Base-by-base conservation (phyloP, 768 basidiomycete species). In the Boletus rubescentipes region DNA sequence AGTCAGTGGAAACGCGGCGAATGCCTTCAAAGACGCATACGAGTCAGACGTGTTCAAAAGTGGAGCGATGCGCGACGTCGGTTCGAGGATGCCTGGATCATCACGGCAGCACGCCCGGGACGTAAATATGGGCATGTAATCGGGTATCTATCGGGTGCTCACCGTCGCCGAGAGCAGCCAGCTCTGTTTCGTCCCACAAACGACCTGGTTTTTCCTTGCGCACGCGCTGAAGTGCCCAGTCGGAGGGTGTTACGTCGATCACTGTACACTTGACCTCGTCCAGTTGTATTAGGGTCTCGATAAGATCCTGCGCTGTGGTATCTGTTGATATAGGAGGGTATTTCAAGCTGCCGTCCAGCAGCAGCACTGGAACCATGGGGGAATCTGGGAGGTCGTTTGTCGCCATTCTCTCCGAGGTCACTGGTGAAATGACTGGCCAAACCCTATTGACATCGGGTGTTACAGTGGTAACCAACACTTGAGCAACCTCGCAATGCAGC, bases 171-270 rank as follows among this genome's bases (percentile, higher is more conserved):
- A 92, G 76, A 32, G 72, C 72, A 53, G 81, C 78, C 5, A 93
- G 76, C 57, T 89, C 89, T 3, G 79, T 76, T 58, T 90, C 85
- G 59, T 86, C 84, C 89, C 91, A 90, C 50, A 74, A 66, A 21
- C 83, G 75, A 45, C 88, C 89, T 43, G 68, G 70, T 20, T 71
- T 75, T 64, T 91, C 84, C 37, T 67, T 73, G 43, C 86, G 77
- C 41, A 89, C 77, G 49, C 67, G 73, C 67, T 89, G 89, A 54
- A 93, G 67, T 20, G 81, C 86, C 89, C 90, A 93, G 5, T 79
- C 81, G 49, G 67, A 69, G 30, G 84, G 79, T 39, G 79, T 71
- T 15, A 86, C 71, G 60, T 82, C 83, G 4, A 87, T 73, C 15
- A 85, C 68, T 36, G 84, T 84, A 16, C 68, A 59, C 60, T 72